Percentiles rank a stretch among this genome's conserved stretches.
Conservation (phyloP, 495 filamentous ascomycete species). For the Xylaria palmicola region DNA sequence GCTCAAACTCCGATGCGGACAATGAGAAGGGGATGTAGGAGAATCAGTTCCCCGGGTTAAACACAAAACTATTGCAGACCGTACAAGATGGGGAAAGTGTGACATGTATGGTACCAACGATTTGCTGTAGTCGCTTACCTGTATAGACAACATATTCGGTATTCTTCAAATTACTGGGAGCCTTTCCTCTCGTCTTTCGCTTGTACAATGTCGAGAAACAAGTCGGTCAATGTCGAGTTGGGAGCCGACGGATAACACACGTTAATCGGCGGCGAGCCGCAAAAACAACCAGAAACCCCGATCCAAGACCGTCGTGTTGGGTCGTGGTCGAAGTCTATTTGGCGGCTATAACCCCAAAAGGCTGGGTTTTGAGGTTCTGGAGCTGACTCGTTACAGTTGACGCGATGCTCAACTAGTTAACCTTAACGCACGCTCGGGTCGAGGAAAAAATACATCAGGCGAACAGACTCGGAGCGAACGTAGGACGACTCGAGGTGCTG, state of each 20-base stretch:
- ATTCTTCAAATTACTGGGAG: too few relatives aligned
- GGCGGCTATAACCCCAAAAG: background rate
- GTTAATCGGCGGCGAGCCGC: background rate
- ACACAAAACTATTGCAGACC: too few relatives aligned
- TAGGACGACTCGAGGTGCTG: background rate
- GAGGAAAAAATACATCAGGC: background rate
- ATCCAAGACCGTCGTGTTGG: slow-evolving; percentile 11
- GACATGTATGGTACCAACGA: too few relatives aligned
- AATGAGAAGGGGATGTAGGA: background rate
- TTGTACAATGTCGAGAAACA: background rate
- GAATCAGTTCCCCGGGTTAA: background rate
- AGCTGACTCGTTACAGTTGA: slow-evolving; percentile 4
- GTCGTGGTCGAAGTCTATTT: slow-evolving; percentile 10
- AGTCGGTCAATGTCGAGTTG: background rate
- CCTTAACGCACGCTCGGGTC: slow-evolving; percentile 10
- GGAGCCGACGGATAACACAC: background rate
- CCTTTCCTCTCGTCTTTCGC: too few relatives aligned
- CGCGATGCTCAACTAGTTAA: slow-evolving; percentile 12
- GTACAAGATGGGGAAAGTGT: background rate
- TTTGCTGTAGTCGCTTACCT: slow-evolving; percentile 5
- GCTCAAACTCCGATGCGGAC: background rate
- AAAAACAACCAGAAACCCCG: background rate
- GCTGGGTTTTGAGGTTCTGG: background rate
- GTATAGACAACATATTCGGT: slow-evolving; percentile 11
- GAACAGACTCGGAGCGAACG: background rate